Conservation (phyloP, 306 rosid genomes). For the Corylus heterophylla region DNA sequence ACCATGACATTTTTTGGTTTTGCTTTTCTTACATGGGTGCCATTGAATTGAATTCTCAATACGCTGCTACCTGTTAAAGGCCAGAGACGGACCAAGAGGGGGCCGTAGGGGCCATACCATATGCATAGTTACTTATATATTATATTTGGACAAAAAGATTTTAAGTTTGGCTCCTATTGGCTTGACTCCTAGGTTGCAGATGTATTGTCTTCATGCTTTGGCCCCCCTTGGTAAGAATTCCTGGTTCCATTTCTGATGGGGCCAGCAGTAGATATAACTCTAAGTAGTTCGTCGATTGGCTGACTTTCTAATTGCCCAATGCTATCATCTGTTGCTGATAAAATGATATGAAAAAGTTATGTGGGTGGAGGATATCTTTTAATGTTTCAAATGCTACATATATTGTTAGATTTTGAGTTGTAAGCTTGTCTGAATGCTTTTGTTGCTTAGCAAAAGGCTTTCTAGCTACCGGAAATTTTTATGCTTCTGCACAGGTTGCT, state of each 20-base stretch:
- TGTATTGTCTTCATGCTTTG: too few species aligned
- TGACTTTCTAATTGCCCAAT: not conserved
- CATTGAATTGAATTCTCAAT: not conserved
- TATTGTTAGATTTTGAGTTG: not conserved
- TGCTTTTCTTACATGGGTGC: not conserved
- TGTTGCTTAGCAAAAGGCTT: not conserved
- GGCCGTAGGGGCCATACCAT: too few species aligned
- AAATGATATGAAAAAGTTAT: slow-evolving; percentile 3
- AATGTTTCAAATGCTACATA: not conserved
- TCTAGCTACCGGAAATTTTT: not conserved
- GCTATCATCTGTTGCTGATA: not conserved
- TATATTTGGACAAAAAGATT: too few species aligned
- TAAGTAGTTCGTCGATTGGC: not conserved
- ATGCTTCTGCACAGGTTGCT: not conserved
- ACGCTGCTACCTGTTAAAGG: too few species aligned
- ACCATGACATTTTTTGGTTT: not conserved
- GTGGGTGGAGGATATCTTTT: not conserved
- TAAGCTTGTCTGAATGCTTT: slow-evolving; percentile 2
- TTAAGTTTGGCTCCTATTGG: too few species aligned
- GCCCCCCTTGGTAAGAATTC: too few species aligned
- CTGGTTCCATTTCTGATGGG: not conserved
- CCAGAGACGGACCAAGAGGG: too few species aligned
- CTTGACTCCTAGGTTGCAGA: too few species aligned
- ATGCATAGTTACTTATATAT: too few species aligned
- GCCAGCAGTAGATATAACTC: not conserved